Evolutionary conservation across 495 filamentous ascomycete genomes (phyloP).

Genomic region (Bathelium albidoporum): DNA sequence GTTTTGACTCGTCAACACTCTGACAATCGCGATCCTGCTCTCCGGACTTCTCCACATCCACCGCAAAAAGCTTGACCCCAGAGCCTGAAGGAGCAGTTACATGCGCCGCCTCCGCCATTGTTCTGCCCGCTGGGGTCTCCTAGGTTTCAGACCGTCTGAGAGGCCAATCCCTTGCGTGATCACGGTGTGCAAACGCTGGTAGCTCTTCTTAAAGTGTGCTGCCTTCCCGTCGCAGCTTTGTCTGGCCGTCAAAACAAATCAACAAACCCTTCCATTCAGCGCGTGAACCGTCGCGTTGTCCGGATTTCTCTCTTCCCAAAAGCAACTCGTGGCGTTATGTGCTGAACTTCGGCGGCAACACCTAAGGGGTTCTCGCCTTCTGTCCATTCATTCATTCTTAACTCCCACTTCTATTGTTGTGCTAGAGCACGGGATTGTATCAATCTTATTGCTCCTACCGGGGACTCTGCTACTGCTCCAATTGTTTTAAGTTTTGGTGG

Average conservation of each 20-base stretch:
- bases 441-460: background rate
- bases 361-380: background rate
- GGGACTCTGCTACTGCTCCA: too few species aligned
- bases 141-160: background rate
- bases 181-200: background rate
- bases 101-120: background rate
- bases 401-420: background rate
- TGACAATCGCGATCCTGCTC: background rate
- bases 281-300: background rate
- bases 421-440: background rate
- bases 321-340: background rate
- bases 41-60: background rate
- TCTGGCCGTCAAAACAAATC: background rate
- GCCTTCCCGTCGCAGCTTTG: background rate
- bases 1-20: background rate
- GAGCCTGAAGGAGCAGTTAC: background rate
- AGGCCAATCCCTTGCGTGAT: slow-evolving; percentile 1
- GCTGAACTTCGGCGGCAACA: background rate
- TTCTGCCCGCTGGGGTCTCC: background rate
- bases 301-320: background rate
- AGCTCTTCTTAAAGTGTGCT: background rate
- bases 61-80: background rate
- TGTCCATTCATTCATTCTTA: background rate
- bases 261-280: background rate
- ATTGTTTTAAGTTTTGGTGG: background rate